Conservation (phyloP, 345 rosid species). For the Zanthoxylum bungeanum region DNA sequence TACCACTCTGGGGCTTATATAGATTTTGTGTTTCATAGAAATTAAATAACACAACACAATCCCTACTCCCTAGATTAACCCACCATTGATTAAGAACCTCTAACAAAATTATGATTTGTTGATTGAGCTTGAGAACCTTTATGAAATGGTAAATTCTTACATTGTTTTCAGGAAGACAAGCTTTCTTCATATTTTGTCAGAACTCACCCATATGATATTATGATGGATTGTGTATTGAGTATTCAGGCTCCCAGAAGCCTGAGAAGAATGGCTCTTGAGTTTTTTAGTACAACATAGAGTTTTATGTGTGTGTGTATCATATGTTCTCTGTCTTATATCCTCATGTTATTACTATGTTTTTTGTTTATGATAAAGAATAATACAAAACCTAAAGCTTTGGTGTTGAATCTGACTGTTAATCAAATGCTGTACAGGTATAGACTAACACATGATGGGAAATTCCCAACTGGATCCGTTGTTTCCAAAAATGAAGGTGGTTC, state of each 20-base stretch:
- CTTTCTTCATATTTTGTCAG: not conserved
- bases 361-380: not conserved
- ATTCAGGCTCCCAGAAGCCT: too few relatives aligned
- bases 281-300: not conserved
- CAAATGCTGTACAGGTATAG: constrained; percentile 34
- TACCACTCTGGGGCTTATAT: not conserved
- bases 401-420: not conserved
- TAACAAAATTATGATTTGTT: not conserved
- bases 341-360: not conserved
- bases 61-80: too few relatives aligned
- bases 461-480: constrained; percentile 28
- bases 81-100: not conserved
- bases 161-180: not conserved
- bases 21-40: not conserved
- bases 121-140: not conserved
- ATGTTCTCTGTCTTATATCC: not conserved
- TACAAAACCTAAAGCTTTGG: not conserved
- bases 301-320: not conserved
- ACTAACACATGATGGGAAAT: constrained; percentile 36
- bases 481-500: constrained; percentile 41
- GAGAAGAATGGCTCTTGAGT: not conserved
- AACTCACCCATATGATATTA: not conserved
- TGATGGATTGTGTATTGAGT: not conserved
- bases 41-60: not conserved
- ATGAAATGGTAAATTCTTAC: not conserved